Evolutionary conservation across 306 rosid genomes (phyloP), one percentile per base, ranked within the genome.

Genomic region (Sophora flavescens): DNA sequence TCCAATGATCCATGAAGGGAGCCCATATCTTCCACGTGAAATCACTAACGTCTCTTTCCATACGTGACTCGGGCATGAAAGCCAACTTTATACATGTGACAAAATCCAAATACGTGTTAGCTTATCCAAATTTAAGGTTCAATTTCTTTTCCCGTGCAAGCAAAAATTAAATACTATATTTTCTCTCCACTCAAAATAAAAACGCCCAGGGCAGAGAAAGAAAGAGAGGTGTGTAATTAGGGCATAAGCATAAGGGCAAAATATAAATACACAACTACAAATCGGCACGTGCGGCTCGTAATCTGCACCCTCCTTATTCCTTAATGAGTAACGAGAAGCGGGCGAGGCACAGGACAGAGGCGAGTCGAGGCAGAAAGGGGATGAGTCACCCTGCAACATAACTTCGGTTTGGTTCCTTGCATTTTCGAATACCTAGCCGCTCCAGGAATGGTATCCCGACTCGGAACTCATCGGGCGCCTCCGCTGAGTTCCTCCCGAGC

Each of bases 381-480:
- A 17, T 78, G 63, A 70, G 82, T 78, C 58, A 70, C 57, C 50
- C 70, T 63, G 12, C 72, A 16, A 57, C 59, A 44, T 2, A 36
- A 38, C 82, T n/a, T 56, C 44, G 78, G n/a, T 42, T 42, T 42
- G 13, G 1, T 42, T 42, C 63, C 44, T 74, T 14, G 58, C 80
- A 44, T 62, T n/a, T n/a, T n/a, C n/a, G 50, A 79, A 22, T 32
- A 14, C 18, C 5, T 41, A 7, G 12, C 71, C 74, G 6, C 33
- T 8, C 7, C 12, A n/a, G 33, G 18, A 90, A 90, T 91, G 97
- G 97, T 85, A 5, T 84, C n/a, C 91, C 73, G 92, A 91, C 72
- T 89, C 89, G 81, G 97, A 91, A 70, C 91, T 89, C 14, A 87
- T 91, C 85, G 86, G 54, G 30, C 92, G 93, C 85, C 91, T 89